phyloP scores from a whole-genome alignment of 441 rosid genomes.

The Melianthus villosus region DNA sequence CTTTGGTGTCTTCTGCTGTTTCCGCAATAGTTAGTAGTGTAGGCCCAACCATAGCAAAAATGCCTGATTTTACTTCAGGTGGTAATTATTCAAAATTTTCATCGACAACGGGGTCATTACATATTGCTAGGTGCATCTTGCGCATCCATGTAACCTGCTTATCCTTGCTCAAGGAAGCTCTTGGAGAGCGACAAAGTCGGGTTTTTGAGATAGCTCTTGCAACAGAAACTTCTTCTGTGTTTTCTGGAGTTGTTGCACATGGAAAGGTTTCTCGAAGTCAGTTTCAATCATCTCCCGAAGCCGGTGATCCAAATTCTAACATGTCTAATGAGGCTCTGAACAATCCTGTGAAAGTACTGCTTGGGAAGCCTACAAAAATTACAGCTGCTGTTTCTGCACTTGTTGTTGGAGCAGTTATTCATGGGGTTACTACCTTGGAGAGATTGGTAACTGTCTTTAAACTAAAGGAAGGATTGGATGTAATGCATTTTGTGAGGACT shows the following conservation, averaged over 20 bases:
- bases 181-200: slow-evolving; percentile 94
- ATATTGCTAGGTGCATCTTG: slow-evolving; percentile 49
- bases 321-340: slow-evolving; percentile 31
- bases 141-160: slow-evolving; percentile 69
- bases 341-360: slow-evolving; percentile 20
- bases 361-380: slow-evolving; percentile 45
- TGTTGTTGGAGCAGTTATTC: slow-evolving; percentile 64
- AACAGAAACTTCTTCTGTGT: slow-evolving; percentile 72
- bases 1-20: slow-evolving; percentile 84
- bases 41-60: slow-evolving; percentile 46
- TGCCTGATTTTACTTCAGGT: slow-evolving; percentile 51
- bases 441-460: slow-evolving; percentile 72
- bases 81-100: slow-evolving; percentile 34
- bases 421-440: slow-evolving; percentile 89
- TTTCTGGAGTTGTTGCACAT: slow-evolving; percentile 46
- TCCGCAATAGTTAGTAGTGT: slow-evolving; percentile 68
- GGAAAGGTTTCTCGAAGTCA: slow-evolving; percentile 77
- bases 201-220: slow-evolving; percentile 96
- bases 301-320: slow-evolving; percentile 41
- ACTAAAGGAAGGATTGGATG: slow-evolving; percentile 78
- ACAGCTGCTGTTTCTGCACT: slow-evolving; percentile 82
- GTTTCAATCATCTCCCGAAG: slow-evolving; percentile 62
- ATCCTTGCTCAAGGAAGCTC: slow-evolving; percentile 79
- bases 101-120: slow-evolving; percentile 28
- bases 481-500: slow-evolving; percentile 65